These are phyloP conservation scores for Excoecaria cochinchinensis DNA, from an alignment of 345 rosid genomes.

Conservation along the genomic window DNA sequence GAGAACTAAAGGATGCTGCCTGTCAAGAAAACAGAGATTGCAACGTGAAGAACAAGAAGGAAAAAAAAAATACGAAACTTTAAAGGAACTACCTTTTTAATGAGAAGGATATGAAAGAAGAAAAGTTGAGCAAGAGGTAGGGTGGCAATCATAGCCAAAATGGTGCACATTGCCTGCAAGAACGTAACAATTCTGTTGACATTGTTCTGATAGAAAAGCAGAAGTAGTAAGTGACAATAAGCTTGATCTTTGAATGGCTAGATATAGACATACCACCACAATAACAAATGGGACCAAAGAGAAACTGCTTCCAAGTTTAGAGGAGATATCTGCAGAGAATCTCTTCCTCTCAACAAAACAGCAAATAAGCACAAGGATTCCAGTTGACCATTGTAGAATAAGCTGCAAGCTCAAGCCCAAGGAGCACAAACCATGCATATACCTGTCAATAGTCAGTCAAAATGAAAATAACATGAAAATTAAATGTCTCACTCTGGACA, in stretches of 20 bases:
- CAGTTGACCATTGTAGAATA: conserved; percentile 87
- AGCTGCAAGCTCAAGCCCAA: conserved; percentile 87
- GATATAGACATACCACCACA: conserved; percentile 54
- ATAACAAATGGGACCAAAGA: conserved; percentile 80
- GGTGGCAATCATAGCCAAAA: conserved; percentile 93
- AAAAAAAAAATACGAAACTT: neutral
- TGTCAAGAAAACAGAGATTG: neutral
- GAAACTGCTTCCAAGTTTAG: conserved; percentile 96
- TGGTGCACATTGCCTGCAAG: conserved; percentile 74
- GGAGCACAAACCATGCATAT: conserved; percentile 45
- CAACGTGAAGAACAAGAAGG: neutral
- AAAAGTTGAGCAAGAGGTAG: conserved; percentile 93
- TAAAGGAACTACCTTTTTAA: conserved; percentile 64
- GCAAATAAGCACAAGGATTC: conserved; percentile 76
- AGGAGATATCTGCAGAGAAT: conserved; percentile 62
- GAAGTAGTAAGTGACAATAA: neutral
- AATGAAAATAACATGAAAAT: conserved; percentile 39
- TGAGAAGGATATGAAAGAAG: conserved; percentile 92
- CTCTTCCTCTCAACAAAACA: conserved; percentile 75
- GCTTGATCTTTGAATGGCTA: neutral
- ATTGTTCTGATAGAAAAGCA: neutral
- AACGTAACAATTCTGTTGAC: neutral
- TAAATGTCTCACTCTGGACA: conserved; percentile 36
- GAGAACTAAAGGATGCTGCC: neutral
- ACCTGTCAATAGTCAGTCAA: conserved; percentile 50